Evolutionary conservation across 163 green algal species (phyloP).

Genomic region (Prototheca wickerhamii): DNA sequence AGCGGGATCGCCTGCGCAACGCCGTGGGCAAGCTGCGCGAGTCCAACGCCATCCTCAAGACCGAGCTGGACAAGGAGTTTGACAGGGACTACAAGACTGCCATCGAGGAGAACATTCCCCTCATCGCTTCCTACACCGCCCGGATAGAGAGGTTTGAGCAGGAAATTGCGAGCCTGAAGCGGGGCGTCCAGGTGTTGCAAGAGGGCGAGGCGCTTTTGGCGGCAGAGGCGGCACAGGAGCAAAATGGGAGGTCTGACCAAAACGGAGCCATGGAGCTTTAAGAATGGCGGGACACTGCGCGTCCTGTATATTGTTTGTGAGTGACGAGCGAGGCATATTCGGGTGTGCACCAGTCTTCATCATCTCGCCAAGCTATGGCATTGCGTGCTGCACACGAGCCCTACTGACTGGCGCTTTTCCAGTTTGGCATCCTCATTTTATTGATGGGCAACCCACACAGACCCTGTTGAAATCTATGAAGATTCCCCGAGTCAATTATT

Average conservation of each 20-base stretch:
- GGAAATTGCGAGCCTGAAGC: slow-evolving; percentile 22
- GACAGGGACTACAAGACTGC: slow-evolving; percentile 39
- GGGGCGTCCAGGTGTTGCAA: not conserved
- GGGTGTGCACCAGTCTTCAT: not conserved
- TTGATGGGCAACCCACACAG: too few relatives aligned
- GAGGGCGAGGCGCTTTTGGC: not conserved
- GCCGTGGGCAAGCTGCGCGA: slow-evolving; percentile 21
- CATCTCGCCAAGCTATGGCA: too few relatives aligned
- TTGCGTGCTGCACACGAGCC: too few relatives aligned
- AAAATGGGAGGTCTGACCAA: not conserved
- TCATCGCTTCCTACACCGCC: slow-evolving; percentile 41
- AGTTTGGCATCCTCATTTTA: too few relatives aligned
- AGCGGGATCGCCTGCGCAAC: slow-evolving; percentile 20
- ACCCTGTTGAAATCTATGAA: too few relatives aligned
- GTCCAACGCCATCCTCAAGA: slow-evolving; percentile 28
- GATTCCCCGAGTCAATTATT: too few relatives aligned
- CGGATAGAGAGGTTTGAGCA: slow-evolving; percentile 28
- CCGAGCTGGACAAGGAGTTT: slow-evolving; percentile 17
- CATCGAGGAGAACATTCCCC: slow-evolving; percentile 44
- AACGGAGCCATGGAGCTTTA: not conserved
- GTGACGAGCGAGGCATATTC: not conserved
- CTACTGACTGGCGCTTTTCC: too few relatives aligned
- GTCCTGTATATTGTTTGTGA: not conserved
- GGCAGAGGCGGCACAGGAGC: not conserved
- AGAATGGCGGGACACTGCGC: not conserved